Evolutionary conservation across 805 yeast species (phyloP).

Genomic region (Cyberlindnera meyerae): DNA sequence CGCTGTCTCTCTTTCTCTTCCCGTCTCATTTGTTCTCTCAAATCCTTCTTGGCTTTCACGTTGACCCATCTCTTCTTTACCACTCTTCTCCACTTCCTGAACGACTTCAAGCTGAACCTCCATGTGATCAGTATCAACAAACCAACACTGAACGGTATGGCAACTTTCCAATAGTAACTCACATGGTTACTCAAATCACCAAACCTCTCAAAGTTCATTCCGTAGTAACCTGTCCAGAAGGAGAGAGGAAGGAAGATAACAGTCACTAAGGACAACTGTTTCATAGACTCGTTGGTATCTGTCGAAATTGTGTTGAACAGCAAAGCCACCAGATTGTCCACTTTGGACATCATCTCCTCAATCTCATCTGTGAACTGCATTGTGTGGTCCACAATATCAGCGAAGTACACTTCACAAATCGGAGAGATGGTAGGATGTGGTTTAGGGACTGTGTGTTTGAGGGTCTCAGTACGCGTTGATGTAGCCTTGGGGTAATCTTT

Average conservation of each 20-base stretch:
- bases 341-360: slow-evolving; percentile 47
- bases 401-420: slow-evolving; percentile 41
- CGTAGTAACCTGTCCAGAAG: slow-evolving; percentile 58
- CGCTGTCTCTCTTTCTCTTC: slow-evolving; percentile 1
- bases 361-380: slow-evolving; percentile 47
- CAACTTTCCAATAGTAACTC: slow-evolving; percentile 25
- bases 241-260: slow-evolving; percentile 55
- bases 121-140: slow-evolving; percentile 34
- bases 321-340: slow-evolving; percentile 45
- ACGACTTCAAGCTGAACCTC: slow-evolving; percentile 17
- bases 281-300: slow-evolving; percentile 51
- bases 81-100: slow-evolving; percentile 8
- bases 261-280: slow-evolving; percentile 48
- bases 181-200: slow-evolving; percentile 31
- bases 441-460: no score
- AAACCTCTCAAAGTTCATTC: slow-evolving; percentile 39
- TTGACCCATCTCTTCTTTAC: slow-evolving; percentile 7
- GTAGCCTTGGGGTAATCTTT: slow-evolving; percentile 33
- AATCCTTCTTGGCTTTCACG: slow-evolving; percentile 9
- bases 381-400: slow-evolving; percentile 55
- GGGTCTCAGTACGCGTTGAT: no score
- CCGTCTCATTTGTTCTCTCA: slow-evolving; percentile 4
- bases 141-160: slow-evolving; percentile 35
- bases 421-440: slow-evolving; percentile 34
- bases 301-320: slow-evolving; percentile 55